Percentiles rank a stretch among this genome's conserved stretches.
phyloP scores from a whole-genome alignment of 2,329 filamentous ascomycete genomes.

The Pyrenophora seminiperda region DNA sequence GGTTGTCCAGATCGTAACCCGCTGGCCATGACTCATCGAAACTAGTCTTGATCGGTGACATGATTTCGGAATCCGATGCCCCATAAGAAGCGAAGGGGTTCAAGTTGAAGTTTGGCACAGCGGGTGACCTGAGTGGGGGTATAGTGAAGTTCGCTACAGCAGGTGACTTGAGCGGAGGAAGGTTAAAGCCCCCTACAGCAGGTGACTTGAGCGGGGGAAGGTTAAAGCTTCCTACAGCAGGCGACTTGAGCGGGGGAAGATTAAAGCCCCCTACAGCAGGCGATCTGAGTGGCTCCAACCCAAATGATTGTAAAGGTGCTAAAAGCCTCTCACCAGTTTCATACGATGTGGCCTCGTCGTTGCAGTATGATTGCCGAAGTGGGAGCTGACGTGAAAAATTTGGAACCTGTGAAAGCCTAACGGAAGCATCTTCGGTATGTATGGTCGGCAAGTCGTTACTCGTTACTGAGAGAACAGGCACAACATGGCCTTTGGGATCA shows the following conservation, averaged over 20 bases:
- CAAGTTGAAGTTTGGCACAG: conserved; percentile 21
- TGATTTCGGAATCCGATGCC: conserved; percentile 25
- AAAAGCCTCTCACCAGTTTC: conserved; percentile 20
- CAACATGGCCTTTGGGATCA: conserved; percentile 45
- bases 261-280: conserved; percentile 28
- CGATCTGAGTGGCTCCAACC: conserved; percentile 34
- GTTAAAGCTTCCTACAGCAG: conserved; percentile 20
- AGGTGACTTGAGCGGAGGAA: conserved; percentile 24
- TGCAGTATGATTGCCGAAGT: conserved; percentile 27
- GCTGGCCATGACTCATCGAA: conserved; percentile 41
- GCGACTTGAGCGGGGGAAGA: conserved; percentile 23
- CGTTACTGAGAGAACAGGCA: conserved; percentile 45
- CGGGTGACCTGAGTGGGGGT: conserved; percentile 33
- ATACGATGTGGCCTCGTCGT: conserved; percentile 17
- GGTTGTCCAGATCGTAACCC: conserved; percentile 28
- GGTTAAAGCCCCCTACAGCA: conserved; percentile 20
- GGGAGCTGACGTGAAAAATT: conserved; percentile 50
- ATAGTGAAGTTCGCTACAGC: conserved; percentile 15
- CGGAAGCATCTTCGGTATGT: conserved; percentile 12
- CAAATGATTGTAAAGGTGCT: conserved; percentile 27
- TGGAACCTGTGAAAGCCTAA: conserved; percentile 30
- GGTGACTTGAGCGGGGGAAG: conserved; percentile 25
- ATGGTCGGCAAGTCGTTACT: conserved; percentile 26
- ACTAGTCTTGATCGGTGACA: conserved; percentile 38
- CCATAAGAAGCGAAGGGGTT: conserved; percentile 25